These are phyloP conservation scores for Trichoderma aggressivum DNA, from an alignment of 2,329 filamentous ascomycete genomes.

Conservation along the genomic window DNA sequence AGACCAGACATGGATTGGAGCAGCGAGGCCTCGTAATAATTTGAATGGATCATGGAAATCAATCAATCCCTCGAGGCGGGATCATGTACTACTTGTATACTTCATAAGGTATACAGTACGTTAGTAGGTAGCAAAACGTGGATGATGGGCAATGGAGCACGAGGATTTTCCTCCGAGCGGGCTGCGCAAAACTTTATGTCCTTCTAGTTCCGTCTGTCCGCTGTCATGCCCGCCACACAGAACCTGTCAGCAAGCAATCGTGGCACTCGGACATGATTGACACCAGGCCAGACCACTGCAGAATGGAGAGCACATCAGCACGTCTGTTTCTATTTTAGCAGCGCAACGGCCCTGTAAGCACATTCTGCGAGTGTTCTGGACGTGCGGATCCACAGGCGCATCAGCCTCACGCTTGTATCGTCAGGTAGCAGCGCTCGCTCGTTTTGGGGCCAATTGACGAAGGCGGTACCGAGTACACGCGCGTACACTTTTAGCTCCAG, in stretches of 20 bases:
- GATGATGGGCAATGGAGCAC: too few species aligned
- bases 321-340: neutral
- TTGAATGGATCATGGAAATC: too few species aligned
- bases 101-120: neutral
- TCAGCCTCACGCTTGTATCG: slow-evolving; percentile 13
- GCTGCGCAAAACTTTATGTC: neutral
- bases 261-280: neutral
- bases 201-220: too few species aligned
- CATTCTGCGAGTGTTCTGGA: slow-evolving; percentile 7
- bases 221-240: neutral
- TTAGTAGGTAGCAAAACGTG: neutral
- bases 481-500: neutral
- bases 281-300: neutral
- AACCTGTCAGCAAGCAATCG: neutral
- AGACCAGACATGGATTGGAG: neutral
- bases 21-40: neutral
- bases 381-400: slow-evolving; percentile 4
- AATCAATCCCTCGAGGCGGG: neutral
- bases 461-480: slow-evolving; percentile 4
- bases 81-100: neutral
- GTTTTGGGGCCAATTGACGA: slow-evolving; percentile 1
- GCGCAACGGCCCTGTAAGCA: neutral
- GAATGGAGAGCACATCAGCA: neutral
- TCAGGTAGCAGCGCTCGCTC: neutral
- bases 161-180: neutral